These are phyloP conservation scores for Tetrahymena elliotti DNA, from an alignment of 73 alveolate genomes.

Conservation along the genomic window DNA sequence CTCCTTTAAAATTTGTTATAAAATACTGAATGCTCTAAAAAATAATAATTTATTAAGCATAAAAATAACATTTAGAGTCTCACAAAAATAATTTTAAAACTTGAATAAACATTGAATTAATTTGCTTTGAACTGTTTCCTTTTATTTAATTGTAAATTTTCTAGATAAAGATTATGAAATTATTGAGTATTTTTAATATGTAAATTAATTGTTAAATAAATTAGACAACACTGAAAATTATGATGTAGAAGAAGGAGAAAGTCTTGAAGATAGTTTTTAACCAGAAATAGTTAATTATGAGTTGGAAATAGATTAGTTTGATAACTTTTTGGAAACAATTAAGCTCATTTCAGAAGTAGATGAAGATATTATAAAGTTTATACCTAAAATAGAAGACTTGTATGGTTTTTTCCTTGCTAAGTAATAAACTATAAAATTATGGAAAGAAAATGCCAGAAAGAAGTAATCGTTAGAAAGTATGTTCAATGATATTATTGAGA, in stretches of 20 bases:
- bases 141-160: too few species aligned
- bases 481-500: neutral
- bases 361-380: neutral
- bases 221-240: neutral
- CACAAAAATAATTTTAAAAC: too few species aligned
- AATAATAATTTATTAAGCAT: too few species aligned
- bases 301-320: neutral
- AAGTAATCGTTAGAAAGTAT: neutral
- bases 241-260: neutral
- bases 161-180: too few species aligned
- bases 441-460: neutral
- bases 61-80: too few species aligned
- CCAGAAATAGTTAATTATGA: neutral
- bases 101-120: too few species aligned
- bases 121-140: too few species aligned
- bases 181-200: too few species aligned
- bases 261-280: neutral
- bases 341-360: neutral
- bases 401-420: neutral
- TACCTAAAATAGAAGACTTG: neutral
- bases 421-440: neutral
- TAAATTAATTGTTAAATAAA: too few species aligned
- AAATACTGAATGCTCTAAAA: too few species aligned
- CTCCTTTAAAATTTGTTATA: too few species aligned
- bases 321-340: neutral